Percentiles rank a stretch among this genome's conserved stretches.
phyloP scores from a whole-genome alignment of 2,329 filamentous ascomycete genomes.

The Parafenestella ontariensis region DNA sequence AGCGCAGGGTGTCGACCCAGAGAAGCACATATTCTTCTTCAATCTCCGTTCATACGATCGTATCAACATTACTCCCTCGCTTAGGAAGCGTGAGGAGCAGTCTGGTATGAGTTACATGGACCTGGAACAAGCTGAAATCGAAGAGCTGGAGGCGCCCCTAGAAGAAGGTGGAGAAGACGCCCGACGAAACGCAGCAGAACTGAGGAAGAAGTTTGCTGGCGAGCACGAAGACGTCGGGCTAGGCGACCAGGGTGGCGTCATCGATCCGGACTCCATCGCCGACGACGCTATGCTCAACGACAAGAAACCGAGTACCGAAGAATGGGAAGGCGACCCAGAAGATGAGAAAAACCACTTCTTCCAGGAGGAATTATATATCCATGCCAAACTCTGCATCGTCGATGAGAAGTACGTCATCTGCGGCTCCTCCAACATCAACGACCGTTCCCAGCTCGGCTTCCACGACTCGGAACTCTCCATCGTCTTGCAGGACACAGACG shows the following conservation, averaged over 20 bases:
- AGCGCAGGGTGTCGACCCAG: conserved; percentile 76
- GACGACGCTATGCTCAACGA: conserved; percentile 82
- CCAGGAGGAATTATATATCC: conserved; percentile 95
- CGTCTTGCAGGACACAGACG: conserved; percentile 83
- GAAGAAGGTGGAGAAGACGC: conserved; percentile 47
- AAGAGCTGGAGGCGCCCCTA: conserved; percentile 74
- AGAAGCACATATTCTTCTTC: conserved; percentile 87
- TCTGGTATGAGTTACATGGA: conserved; percentile 86
- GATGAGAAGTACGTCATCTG: conserved; percentile 87
- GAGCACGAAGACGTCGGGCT: conserved; percentile 49
- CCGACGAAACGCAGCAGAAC: conserved; percentile 54
- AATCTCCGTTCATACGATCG: conserved; percentile 93
- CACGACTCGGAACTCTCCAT: conserved; percentile 93
- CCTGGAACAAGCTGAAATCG: conserved; percentile 84
- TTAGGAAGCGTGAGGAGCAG: conserved; percentile 78
- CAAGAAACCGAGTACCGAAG: conserved; percentile 69
- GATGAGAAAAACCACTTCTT: conserved; percentile 87
- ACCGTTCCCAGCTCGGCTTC: conserved; percentile 83
- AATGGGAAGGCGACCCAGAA: conserved; percentile 76
- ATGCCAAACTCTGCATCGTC: conserved; percentile 87
- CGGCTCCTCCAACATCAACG: conserved; percentile 89
- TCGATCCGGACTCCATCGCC: conserved; percentile 71
- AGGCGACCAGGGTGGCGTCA: conserved; percentile 46
- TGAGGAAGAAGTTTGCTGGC: conserved; percentile 55
- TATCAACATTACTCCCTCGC: conserved; percentile 78